phyloP scores from a whole-genome alignment of 805 yeast genomes.

The Saturnispora serradocipensis region DNA sequence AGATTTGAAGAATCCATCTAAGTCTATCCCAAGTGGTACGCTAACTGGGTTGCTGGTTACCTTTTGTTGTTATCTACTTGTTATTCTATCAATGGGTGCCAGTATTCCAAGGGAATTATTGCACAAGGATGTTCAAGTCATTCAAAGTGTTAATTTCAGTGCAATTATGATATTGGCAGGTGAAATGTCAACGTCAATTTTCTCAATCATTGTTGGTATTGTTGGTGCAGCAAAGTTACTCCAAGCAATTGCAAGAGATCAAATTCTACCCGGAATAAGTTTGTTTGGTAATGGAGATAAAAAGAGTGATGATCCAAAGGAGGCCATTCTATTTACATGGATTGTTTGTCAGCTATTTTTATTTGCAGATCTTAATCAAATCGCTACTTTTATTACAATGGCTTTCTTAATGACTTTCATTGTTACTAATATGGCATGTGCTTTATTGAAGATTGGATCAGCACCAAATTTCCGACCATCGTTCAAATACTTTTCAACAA shows the following conservation, averaged over 20 bases:
- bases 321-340: slow-evolving; percentile 71
- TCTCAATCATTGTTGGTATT: slow-evolving; percentile 90
- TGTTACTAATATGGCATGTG: slow-evolving; percentile 90
- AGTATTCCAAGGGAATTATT: slow-evolving; percentile 75
- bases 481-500: slow-evolving; percentile 73
- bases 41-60: slow-evolving; percentile 74
- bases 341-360: slow-evolving; percentile 73
- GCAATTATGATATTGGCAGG: slow-evolving; percentile 69
- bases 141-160: slow-evolving; percentile 70
- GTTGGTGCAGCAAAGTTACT: slow-evolving; percentile 90
- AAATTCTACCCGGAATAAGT: slow-evolving; percentile 70
- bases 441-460: slow-evolving; percentile 73
- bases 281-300: slow-evolving; percentile 44
- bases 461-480: slow-evolving; percentile 99
- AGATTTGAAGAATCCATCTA: slow-evolving; percentile 75
- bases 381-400: slow-evolving; percentile 94
- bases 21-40: slow-evolving; percentile 90
- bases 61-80: slow-evolving; percentile 66
- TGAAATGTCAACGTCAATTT: slow-evolving; percentile 84
- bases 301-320: slow-evolving; percentile 45
- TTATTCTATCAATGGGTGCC: slow-evolving; percentile 70
- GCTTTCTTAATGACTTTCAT: slow-evolving; percentile 94
- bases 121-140: slow-evolving; percentile 70
- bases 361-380: slow-evolving; percentile 84
- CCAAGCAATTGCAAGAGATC: slow-evolving; percentile 86